Conservation (phyloP, 306 rosid genomes). For the barrel medic (Medicago truncatula) region DNA sequence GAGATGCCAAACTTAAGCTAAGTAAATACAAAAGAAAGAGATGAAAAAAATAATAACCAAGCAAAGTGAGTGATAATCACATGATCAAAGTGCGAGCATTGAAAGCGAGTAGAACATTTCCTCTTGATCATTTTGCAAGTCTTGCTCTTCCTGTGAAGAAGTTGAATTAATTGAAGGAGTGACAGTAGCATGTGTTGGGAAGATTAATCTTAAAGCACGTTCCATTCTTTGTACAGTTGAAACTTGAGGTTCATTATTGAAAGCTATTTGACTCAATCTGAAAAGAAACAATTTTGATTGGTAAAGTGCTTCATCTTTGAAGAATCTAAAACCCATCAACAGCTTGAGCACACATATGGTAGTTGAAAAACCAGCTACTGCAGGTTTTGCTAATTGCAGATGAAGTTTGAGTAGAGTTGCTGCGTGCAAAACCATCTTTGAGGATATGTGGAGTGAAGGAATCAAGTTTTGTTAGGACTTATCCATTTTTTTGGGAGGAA, state of each 20-base stretch:
- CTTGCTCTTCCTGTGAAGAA: not conserved
- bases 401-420: slow-evolving; percentile 43
- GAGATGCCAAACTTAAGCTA: too few species aligned
- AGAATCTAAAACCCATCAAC: slow-evolving; percentile 41
- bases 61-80: not conserved
- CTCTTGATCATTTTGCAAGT: slow-evolving; percentile 9
- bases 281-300: slow-evolving; percentile 60
- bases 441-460: not conserved
- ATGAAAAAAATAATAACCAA: not conserved
- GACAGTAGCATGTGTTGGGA: not conserved
- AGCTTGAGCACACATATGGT: slow-evolving; percentile 45
- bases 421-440: slow-evolving; percentile 39
- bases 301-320: slow-evolving; percentile 41
- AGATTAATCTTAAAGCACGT: slow-evolving; percentile 49
- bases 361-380: slow-evolving; percentile 38
- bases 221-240: slow-evolving; percentile 41
- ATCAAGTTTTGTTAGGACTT: not conserved
- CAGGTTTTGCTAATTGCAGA: slow-evolving; percentile 35
- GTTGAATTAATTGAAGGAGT: not conserved
- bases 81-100: not conserved
- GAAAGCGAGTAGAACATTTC: slow-evolving; percentile 6
- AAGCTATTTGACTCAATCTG: slow-evolving; percentile 52
- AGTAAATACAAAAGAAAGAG: too few species aligned
- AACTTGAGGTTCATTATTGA: slow-evolving; percentile 2
- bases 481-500: not conserved